Percentiles rank a stretch among this genome's conserved stretches.
Conservation (phyloP, 495 filamentous ascomycete species). For the Talaromyces proteolyticus region DNA sequence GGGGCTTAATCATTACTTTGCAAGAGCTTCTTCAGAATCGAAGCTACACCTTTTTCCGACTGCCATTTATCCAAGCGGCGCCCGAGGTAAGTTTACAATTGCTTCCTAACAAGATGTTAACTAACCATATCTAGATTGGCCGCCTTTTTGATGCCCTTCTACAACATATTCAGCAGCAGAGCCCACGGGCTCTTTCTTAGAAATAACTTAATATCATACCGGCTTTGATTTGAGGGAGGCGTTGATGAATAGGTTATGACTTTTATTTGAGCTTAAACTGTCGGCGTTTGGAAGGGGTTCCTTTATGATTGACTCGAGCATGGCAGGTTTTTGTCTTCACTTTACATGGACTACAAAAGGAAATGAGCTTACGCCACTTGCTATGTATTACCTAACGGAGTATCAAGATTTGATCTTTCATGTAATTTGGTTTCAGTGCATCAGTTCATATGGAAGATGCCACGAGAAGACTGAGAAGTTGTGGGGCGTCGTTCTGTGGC, state of each 20-base stretch:
- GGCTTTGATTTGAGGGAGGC: neutral
- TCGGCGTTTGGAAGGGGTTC: conserved; percentile 11
- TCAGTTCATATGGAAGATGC: neutral
- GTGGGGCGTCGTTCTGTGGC: conserved; percentile 5
- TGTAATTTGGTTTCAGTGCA: neutral
- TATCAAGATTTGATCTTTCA: neutral
- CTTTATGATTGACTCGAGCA: conserved; percentile 9
- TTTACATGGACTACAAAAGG: neutral
- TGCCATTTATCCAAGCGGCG: conserved; percentile 83
- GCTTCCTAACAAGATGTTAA: neutral
- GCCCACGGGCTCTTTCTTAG: conserved; percentile 23
- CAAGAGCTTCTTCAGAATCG: conserved; percentile 88
- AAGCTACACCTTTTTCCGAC: conserved; percentile 81
- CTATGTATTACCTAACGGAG: neutral
- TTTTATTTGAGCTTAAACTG: neutral
- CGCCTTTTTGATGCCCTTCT: conserved; percentile 45
- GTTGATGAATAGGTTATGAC: conserved; percentile 7
- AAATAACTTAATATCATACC: conserved; percentile 21
- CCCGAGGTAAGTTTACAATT: conserved; percentile 60
- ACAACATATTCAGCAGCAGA: conserved; percentile 45
- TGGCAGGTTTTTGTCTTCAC: neutral
- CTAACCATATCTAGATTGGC: conserved; percentile 28
- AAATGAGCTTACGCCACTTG: neutral
- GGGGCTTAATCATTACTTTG: conserved; percentile 88
- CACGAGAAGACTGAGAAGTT: conserved; percentile 4